These are phyloP conservation scores for Recurvomyces mirabilis DNA, from an alignment of 495 filamentous ascomycete genomes.

Conservation along the genomic window DNA sequence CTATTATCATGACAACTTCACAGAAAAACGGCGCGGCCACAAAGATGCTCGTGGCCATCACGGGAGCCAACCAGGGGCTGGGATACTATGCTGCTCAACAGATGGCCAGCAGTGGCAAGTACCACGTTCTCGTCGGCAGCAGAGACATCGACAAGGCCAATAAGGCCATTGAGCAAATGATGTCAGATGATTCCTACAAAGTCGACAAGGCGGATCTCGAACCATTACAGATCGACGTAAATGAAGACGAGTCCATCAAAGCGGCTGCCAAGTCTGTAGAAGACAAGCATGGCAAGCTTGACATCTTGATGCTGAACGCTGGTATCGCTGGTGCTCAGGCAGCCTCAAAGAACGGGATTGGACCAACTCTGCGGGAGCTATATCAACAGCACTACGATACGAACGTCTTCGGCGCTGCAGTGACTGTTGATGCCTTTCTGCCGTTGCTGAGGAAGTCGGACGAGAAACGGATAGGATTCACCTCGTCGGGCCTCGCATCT, in stretches of 20 bases:
- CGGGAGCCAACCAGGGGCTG: slow-evolving; percentile 22
- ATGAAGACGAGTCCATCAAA: slow-evolving; percentile 7
- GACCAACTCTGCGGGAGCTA: slow-evolving; percentile 27
- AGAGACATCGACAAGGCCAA: slow-evolving; percentile 11
- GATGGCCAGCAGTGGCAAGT: slow-evolving; percentile 7
- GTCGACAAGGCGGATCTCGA: slow-evolving; percentile 12
- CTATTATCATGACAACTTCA: too few relatives aligned
- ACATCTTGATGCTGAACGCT: slow-evolving; percentile 32
- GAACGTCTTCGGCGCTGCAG: slow-evolving; percentile 32
- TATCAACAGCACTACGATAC: slow-evolving; percentile 28
- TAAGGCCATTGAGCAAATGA: slow-evolving; percentile 10
- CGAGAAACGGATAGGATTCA: slow-evolving; percentile 32
- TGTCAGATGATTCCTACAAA: slow-evolving; percentile 1
- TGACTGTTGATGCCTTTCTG: slow-evolving; percentile 33
- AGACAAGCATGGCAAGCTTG: slow-evolving; percentile 20
- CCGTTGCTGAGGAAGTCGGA: slow-evolving; percentile 32
- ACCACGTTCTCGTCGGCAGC: slow-evolving; percentile 17
- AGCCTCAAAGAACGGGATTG: slow-evolving; percentile 25
- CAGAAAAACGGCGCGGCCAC: neutral
- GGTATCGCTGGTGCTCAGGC: slow-evolving; percentile 16
- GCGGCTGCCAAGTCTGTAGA: slow-evolving; percentile 10
- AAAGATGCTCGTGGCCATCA: slow-evolving; percentile 20
- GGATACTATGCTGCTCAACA: slow-evolving; percentile 19
- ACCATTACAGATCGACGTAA: slow-evolving; percentile 14
- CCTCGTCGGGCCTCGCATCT: slow-evolving; percentile 32